These are phyloP conservation scores for Mitragyna speciosa DNA, from an alignment of 257 asterid genomes.

Conservation along the genomic window DNA sequence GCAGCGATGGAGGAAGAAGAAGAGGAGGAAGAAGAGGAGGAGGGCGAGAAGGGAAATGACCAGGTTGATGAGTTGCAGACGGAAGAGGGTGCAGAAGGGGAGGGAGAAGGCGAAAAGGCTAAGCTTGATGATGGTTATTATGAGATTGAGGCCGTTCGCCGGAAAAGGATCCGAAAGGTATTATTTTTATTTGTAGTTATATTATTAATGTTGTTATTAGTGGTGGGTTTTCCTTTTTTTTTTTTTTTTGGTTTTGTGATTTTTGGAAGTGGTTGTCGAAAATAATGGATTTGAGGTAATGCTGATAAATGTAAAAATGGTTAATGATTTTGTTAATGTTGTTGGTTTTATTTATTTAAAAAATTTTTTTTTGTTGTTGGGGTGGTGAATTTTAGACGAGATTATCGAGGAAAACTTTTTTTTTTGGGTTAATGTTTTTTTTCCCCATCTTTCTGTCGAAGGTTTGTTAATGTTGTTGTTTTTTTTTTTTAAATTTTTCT, in stretches of 20 bases:
- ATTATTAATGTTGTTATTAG: not conserved
- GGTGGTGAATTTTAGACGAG: not conserved
- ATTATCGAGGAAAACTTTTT: too few relatives aligned
- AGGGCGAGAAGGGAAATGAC: constrained; percentile 1
- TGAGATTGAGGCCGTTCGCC: constrained; percentile 33
- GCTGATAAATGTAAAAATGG: not conserved
- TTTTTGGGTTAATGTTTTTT: too few relatives aligned
- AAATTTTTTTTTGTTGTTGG: not conserved
- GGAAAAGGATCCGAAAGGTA: constrained; percentile 29
- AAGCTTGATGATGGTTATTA: constrained; percentile 35
- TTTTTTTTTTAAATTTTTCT: too few relatives aligned
- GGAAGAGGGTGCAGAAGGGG: constrained; percentile 16
- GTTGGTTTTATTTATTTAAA: too few relatives aligned
- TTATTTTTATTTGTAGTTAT: not conserved
- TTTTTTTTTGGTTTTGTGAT: not conserved
- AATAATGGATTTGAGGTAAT: not conserved
- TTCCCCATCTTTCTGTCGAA: too few relatives aligned
- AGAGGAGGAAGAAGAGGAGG: constrained; percentile 13
- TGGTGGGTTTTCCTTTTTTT: not conserved
- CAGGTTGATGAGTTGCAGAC: not conserved
- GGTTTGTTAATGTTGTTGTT: too few relatives aligned
- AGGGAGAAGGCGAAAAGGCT: constrained; percentile 14
- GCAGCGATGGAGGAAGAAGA: not conserved
- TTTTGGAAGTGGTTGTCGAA: not conserved
- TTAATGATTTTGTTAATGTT: not conserved